Percentiles rank a stretch among this genome's conserved stretches.
Conservation (phyloP, 2,329 filamentous ascomycete genomes). For the Blastomyces gilchristii region DNA sequence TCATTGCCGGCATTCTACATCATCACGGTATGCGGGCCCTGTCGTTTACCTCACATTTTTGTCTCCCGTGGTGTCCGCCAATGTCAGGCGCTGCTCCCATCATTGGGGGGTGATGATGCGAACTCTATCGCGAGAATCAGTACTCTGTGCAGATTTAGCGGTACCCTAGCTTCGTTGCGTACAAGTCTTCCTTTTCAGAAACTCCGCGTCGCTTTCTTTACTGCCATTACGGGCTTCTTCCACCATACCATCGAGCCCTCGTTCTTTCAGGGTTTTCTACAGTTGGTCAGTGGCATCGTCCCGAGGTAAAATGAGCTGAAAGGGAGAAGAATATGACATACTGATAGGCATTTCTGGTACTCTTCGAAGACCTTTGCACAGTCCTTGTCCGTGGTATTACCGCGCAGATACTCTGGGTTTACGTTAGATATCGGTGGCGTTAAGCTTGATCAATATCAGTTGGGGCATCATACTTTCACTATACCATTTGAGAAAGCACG, state of each 20-base stretch:
- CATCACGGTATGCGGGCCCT: background rate
- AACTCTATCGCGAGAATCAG: slow-evolving; percentile 9
- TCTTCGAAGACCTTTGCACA: slow-evolving; percentile 77
- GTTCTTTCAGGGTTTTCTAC: slow-evolving; percentile 73
- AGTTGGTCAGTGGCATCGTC: slow-evolving; percentile 5
- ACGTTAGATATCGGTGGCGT: background rate
- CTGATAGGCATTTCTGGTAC: slow-evolving; percentile 77
- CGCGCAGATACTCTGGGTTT: slow-evolving; percentile 70
- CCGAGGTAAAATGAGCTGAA: background rate
- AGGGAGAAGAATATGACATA: slow-evolving; percentile 36
- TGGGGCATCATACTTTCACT: slow-evolving; percentile 67
- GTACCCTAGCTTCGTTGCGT: slow-evolving; percentile 4
- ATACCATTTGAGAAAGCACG: slow-evolving; percentile 98
- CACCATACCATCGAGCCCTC: slow-evolving; percentile 86
- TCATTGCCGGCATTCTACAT: background rate
- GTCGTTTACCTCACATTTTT: background rate
- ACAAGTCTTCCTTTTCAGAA: slow-evolving; percentile 39
- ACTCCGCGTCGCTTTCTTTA: slow-evolving; percentile 70
- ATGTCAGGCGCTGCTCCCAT: background rate
- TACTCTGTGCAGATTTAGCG: background rate
- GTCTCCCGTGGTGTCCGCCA: background rate
- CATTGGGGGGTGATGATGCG: background rate
- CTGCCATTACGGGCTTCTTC: slow-evolving; percentile 84
- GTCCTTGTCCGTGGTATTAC: slow-evolving; percentile 72
- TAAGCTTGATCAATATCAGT: background rate